Conservation (phyloP, 352 stramenopile genomes). For the Pythium biforme region DNA sequence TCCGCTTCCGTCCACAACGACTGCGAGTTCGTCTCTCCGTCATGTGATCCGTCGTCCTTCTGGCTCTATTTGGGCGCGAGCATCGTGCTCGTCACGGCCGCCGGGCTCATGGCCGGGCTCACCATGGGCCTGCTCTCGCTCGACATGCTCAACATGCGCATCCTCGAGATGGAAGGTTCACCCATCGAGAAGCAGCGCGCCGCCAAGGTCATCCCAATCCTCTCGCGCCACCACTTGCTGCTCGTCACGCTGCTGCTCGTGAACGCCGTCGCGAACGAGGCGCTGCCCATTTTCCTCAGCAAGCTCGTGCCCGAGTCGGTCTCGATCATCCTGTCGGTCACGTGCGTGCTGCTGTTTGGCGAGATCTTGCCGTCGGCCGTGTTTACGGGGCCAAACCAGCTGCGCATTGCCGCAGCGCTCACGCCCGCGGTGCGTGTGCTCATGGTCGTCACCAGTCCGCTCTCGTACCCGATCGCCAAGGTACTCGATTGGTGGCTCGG, state of each 20-base stretch:
- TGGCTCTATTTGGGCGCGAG: conserved; percentile 54
- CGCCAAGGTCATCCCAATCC: conserved; percentile 79
- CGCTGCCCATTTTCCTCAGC: conserved; percentile 94
- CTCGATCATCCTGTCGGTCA: conserved; percentile 96
- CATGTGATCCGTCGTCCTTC: conserved; percentile 60
- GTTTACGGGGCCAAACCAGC: conserved; percentile 94
- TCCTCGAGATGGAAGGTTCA: conserved; percentile 74
- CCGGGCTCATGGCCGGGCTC: conserved; percentile 73
- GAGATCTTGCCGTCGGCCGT: conserved; percentile 95
- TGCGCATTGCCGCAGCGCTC: conserved; percentile 84
- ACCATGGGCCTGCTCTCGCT: conserved; percentile 78
- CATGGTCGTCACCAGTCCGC: conserved; percentile 84
- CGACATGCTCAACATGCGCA: conserved; percentile 81
- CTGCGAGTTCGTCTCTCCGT: conserved; percentile 62
- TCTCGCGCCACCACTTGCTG: conserved; percentile 91
- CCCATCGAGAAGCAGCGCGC: conserved; percentile 75
- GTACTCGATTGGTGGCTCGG: conserved; percentile 88
- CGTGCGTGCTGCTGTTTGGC: conserved; percentile 94
- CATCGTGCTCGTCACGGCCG: conserved; percentile 47
- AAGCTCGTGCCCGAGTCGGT: conserved; percentile 81
- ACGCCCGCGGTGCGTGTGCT: conserved; percentile 81
- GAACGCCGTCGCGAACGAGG: conserved; percentile 94
- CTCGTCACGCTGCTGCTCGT: conserved; percentile 94
- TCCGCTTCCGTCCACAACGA: not conserved
- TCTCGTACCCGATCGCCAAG: conserved; percentile 91